Evolutionary conservation across 139 green algal genomes (phyloP).

Genomic region (Axilococcus clingmanii): DNA sequence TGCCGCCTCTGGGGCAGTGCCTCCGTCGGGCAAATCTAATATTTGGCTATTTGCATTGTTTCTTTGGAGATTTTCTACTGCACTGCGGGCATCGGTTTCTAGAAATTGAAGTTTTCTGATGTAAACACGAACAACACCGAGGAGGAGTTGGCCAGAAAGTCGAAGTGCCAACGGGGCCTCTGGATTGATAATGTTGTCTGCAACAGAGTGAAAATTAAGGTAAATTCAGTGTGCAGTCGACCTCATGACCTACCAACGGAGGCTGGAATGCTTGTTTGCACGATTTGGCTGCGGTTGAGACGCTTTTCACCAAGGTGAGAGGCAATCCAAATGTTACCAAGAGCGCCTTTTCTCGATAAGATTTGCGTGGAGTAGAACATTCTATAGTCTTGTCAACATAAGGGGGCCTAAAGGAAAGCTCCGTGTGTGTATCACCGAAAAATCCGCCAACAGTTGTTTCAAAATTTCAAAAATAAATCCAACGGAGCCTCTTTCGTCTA

Average conservation of each 20-base stretch:
- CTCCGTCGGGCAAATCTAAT: conserved; percentile 56
- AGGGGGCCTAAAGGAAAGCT: no score
- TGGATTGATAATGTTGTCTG: conserved; percentile 87
- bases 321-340: conserved; percentile 92
- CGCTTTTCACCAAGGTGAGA: conserved; percentile 72
- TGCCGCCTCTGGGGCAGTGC: conserved; percentile 26
- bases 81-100: conserved; percentile 53
- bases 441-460: no score
- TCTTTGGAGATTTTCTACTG: conserved; percentile 56
- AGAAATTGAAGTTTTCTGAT: conserved; percentile 68
- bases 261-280: no score
- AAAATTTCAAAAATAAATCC: no score
- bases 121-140: conserved; percentile 93
- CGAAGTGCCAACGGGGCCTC: conserved; percentile 87
- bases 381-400: no score
- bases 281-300: conserved; percentile 73
- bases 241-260: conserved; percentile 49
- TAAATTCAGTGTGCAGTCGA: conserved; percentile 25
- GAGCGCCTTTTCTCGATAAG: conserved; percentile 76
- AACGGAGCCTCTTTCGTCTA: no score
- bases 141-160: conserved; percentile 88
- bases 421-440: no score
- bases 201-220: conserved; percentile 7
- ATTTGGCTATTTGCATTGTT: conserved; percentile 5
- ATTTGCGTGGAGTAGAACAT: conserved; percentile 91